Base-by-base conservation (phyloP, 2,329 filamentous ascomycete species). In the Microdochium bolleyi region DNA sequence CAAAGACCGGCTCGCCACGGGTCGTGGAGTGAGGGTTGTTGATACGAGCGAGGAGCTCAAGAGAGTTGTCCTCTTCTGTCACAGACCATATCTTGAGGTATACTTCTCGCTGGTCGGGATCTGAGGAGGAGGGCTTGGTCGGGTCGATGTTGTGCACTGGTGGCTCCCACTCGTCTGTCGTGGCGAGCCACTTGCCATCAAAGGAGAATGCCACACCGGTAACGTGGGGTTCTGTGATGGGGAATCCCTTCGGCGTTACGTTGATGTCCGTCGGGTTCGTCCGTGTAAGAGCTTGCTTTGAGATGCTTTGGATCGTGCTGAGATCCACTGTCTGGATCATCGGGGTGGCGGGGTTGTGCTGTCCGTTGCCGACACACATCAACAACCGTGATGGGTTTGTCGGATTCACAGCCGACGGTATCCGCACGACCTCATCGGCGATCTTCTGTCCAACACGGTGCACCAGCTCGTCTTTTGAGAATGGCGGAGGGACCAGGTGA, bases 41-140 rank as follows among this genome's bases (percentile, higher is more conserved):
- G 52, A 97, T 83, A 54, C 92, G 83, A 2, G 91, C 88, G 51
- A 89, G 84, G 11, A 99, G 75, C 55, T 88, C 84, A 77, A 94
- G 89, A 60, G 73, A 63, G 63, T 80, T 64, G 63, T 75, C 64
- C 62, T 75, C 62, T 61, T 74, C 64, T 70, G 81, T 82, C 70
- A 88, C 69, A 67, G 84, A 72, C 94, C 94, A 99, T 66, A 99
- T 94, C 65, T 96, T 96, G 50, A 99, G 75, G 62, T 88, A 88
- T 0, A 91, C 81, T 65, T 97, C 92, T 46, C 79, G 78, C 56
- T 74, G 77, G 56, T 78, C 76, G 41, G 41, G 41, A 19, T 7
- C 8, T 3, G 41, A 21, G 30, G 63, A 69, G 51, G 68, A 64
- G n/a, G 64, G 68, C 41, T 67, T 70, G 21, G 74, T 73, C 9